A percentile compares a stretch with the other conserved stretches of the same genome.
These are phyloP conservation scores for Pythium apleroticum DNA, from an alignment of 352 stramenopile species.

Conservation along the genomic window DNA sequence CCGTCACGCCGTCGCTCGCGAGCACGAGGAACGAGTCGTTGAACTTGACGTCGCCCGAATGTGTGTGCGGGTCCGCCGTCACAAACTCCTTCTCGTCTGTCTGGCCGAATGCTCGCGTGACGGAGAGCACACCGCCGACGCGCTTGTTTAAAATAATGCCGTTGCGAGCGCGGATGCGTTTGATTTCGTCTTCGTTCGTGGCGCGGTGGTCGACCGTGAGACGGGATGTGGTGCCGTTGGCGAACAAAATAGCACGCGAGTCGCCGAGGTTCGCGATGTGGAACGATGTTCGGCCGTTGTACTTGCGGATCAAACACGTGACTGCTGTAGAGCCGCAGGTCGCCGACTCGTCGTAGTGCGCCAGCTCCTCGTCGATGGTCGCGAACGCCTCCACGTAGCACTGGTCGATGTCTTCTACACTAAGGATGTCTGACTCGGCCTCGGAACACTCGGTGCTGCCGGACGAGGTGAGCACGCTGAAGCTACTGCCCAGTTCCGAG, in stretches of 20 bases:
- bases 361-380: constrained; percentile 61
- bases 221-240: constrained; percentile 44
- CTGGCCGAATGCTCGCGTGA: constrained; percentile 77
- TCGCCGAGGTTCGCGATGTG: constrained; percentile 81
- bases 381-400: constrained; percentile 65
- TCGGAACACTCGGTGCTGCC: constrained; percentile 42
- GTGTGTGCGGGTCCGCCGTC: constrained; percentile 59
- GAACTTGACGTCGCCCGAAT: constrained; percentile 48
- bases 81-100: constrained; percentile 83
- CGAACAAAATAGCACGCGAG: constrained; percentile 72
- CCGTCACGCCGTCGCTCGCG: constrained; percentile 73
- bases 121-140: constrained; percentile 65
- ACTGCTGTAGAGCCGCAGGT: constrained; percentile 74
- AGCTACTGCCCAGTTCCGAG: constrained; percentile 35
- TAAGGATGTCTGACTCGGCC: constrained; percentile 48
- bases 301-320: constrained; percentile 65
- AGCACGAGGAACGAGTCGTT: constrained; percentile 71
- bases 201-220: constrained; percentile 79
- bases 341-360: constrained; percentile 63
- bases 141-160: constrained; percentile 86
- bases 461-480: constrained; percentile 48
- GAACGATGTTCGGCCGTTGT: constrained; percentile 56
- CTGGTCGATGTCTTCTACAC: constrained; percentile 53
- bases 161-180: constrained; percentile 67
- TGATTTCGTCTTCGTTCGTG: constrained; percentile 73